These are phyloP conservation scores for Russula dissimulans DNA, from an alignment of 768 basidiomycete genomes.

Conservation along the genomic window DNA sequence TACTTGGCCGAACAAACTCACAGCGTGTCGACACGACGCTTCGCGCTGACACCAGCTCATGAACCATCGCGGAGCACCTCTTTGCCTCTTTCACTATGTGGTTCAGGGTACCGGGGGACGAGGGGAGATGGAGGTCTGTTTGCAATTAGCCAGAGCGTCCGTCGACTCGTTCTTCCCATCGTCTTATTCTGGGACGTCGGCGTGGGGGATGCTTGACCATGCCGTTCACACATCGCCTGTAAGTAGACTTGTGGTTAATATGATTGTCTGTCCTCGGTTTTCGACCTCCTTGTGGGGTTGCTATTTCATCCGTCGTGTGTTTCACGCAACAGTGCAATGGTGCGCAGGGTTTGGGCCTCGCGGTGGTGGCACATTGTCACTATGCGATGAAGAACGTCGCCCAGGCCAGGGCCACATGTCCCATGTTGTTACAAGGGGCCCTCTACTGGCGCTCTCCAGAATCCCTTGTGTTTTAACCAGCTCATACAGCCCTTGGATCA, in stretches of 20 bases:
- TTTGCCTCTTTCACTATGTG: slow-evolving; percentile 29
- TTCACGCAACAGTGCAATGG: neutral
- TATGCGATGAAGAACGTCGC: neutral
- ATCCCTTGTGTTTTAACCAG: neutral
- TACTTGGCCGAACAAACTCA: too few species aligned
- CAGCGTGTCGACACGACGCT: too few species aligned
- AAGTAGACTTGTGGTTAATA: neutral
- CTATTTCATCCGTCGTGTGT: neutral
- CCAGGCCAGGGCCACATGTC: neutral
- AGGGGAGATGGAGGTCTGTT: slow-evolving; percentile 39
- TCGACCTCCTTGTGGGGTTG: neutral
- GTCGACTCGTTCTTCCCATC: slow-evolving; percentile 33
- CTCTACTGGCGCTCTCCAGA: neutral
- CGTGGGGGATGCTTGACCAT: slow-evolving; percentile 67
- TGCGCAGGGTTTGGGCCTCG: neutral
- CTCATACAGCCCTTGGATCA: neutral
- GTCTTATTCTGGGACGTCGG: slow-evolving; percentile 28
- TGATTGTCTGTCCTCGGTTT: neutral
- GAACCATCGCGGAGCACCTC: slow-evolving; percentile 45
- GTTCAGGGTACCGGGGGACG: slow-evolving; percentile 45
- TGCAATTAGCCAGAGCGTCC: slow-evolving; percentile 76
- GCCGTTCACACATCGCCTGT: slow-evolving; percentile 40
- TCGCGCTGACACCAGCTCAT: too few species aligned
- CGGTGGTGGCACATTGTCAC: neutral
- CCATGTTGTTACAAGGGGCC: neutral